These are phyloP conservation scores for Auriscalpium orientale DNA, from an alignment of 768 basidiomycete genomes.

Conservation along the genomic window DNA sequence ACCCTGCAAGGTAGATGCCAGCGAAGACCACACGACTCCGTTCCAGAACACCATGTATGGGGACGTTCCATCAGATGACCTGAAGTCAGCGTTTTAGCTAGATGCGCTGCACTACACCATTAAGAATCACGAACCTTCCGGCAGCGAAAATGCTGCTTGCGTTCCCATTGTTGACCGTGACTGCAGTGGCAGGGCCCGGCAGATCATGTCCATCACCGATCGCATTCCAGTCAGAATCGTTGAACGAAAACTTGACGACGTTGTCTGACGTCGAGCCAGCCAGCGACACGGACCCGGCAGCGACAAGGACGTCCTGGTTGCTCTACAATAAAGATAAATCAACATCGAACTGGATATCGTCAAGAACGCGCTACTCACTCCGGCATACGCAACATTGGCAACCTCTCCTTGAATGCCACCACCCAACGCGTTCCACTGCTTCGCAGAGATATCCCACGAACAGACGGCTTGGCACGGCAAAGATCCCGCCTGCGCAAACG, in stretches of 20 bases:
- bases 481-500: conserved; percentile 73
- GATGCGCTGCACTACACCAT: not conserved
- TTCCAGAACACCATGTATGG: conserved; percentile 84
- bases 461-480: conserved; percentile 75
- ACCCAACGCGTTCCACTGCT: conserved; percentile 78
- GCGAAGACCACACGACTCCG: conserved; percentile 63
- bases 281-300: conserved; percentile 72
- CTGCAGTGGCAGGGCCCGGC: conserved; percentile 85
- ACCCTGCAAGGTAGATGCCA: conserved; percentile 51
- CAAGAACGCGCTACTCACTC: conserved; percentile 42
- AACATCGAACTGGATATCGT: conserved; percentile 1
- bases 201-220: conserved; percentile 54
- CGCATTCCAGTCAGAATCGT: conserved; percentile 67
- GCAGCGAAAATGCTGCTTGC: conserved; percentile 83
- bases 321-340: conserved; percentile 30
- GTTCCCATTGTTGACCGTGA: conserved; percentile 79
- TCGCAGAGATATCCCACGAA: conserved; percentile 54
- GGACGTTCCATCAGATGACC: conserved; percentile 48
- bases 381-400: conserved; percentile 70
- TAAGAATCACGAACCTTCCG: conserved; percentile 53
- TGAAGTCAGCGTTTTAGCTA: conserved; percentile 16
- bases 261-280: conserved; percentile 57
- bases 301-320: conserved; percentile 63
- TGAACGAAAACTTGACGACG: conserved; percentile 65
- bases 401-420: conserved; percentile 78